These are phyloP conservation scores for Coprinopsis sp. DNA, from an alignment of 768 basidiomycete species.

Conservation along the genomic window DNA sequence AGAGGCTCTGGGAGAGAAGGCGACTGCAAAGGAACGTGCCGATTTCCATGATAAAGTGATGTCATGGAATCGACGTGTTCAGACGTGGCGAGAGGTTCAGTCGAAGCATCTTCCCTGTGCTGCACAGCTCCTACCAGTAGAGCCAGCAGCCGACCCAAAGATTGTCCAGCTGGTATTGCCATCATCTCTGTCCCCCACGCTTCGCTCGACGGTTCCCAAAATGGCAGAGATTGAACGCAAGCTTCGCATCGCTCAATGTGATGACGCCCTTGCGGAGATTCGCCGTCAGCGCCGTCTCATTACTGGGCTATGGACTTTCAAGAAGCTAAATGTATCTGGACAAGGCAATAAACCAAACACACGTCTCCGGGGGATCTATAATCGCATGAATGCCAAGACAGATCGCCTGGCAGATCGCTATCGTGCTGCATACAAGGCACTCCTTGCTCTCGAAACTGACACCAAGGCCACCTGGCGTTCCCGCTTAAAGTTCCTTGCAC, in stretches of 20 bases:
- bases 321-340: slow-evolving; percentile 17
- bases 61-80: no score
- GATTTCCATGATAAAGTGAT: slow-evolving; percentile 4
- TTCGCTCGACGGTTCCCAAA: no score
- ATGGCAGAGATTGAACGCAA: slow-evolving; percentile 11
- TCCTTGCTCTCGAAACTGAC: slow-evolving; percentile 10
- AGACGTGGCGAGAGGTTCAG: no score
- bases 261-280: slow-evolving; percentile 18
- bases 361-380: slow-evolving; percentile 10
- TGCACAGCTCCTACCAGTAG: no score
- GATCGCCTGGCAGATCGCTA: slow-evolving; percentile 11
- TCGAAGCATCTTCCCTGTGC: no score
- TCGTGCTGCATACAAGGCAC: slow-evolving; percentile 10
- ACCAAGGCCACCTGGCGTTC: slow-evolving; percentile 14
- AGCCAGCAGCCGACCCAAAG: no score
- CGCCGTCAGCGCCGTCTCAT: slow-evolving; percentile 13
- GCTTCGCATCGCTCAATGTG: slow-evolving; percentile 15
- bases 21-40: neutral
- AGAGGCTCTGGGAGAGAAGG: neutral
- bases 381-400: slow-evolving; percentile 7
- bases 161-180: no score
- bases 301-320: slow-evolving; percentile 17
- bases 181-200: no score
- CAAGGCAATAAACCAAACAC: slow-evolving; percentile 20
- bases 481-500: slow-evolving; percentile 3